Evolutionary conservation across 176 grass and related monocot genomes (phyloP).

Genomic region (Paspalum notatum): DNA sequence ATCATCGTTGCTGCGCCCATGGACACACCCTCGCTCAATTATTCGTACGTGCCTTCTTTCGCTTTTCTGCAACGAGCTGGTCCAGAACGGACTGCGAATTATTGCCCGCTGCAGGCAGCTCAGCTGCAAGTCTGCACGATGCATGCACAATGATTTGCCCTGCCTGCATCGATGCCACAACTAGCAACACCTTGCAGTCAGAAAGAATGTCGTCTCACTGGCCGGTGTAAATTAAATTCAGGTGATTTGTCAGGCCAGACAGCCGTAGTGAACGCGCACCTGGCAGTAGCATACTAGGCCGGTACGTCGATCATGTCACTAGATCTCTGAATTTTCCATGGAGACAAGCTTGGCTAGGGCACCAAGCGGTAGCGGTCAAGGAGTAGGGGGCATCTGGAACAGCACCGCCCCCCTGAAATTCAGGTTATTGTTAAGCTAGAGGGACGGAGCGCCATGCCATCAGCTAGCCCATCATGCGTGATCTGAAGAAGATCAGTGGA

Average conservation of each 20-base stretch:
- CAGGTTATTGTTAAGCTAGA: not conserved
- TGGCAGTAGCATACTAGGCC: not conserved
- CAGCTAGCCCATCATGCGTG: not conserved
- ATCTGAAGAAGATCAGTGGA: slow-evolving; percentile 10
- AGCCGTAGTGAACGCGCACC: not conserved
- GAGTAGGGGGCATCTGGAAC: slow-evolving; percentile 42
- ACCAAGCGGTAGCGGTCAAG: not conserved
- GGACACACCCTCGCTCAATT: slow-evolving; percentile 8
- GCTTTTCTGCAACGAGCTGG: slow-evolving; percentile 44
- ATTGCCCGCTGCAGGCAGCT: slow-evolving; percentile 15
- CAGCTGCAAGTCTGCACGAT: not conserved
- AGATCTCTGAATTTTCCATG: not conserved
- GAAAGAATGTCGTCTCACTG: not conserved
- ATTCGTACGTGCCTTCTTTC: slow-evolving; percentile 37
- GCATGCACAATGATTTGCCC: slow-evolving; percentile 27
- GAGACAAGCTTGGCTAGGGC: slow-evolving; percentile 18
- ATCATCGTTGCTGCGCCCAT: slow-evolving; percentile 19
- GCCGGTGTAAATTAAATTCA: not conserved
- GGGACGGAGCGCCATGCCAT: not conserved
- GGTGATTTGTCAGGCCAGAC: not conserved
- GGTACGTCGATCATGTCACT: not conserved
- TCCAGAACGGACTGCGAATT: slow-evolving; percentile 34
- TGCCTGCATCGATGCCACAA: not conserved
- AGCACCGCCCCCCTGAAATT: not conserved
- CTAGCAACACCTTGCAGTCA: not conserved